Evolutionary conservation across 1,139 yeast genomes (phyloP).

Genomic region (Lodderomyces elongisporus): DNA sequence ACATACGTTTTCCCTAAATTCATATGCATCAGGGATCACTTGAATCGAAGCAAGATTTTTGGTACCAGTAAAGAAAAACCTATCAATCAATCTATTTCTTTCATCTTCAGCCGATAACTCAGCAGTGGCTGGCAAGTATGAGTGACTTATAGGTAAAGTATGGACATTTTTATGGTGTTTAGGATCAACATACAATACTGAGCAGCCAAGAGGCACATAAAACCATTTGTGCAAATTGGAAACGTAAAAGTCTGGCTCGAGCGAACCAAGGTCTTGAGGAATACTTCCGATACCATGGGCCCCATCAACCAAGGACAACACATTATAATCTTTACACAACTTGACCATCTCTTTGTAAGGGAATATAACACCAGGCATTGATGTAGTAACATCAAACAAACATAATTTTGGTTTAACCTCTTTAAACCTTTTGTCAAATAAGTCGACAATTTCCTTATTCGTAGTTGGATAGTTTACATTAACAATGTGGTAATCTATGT

Average conservation of each 20-base stretch:
- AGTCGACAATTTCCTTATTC: conserved; percentile 41
- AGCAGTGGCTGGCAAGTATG: conserved; percentile 23
- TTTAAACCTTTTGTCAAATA: conserved; percentile 30
- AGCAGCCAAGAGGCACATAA: conserved; percentile 54
- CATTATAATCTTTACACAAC: conserved; percentile 44
- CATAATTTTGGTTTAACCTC: conserved; percentile 31
- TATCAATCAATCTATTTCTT: conserved; percentile 29
- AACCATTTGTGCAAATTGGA: conserved; percentile 72
- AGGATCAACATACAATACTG: conserved; percentile 54
- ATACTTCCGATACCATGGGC: conserved; percentile 66
- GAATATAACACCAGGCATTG: conserved; percentile 58
- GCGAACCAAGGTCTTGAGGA: conserved; percentile 28
- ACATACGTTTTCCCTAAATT: conserved; percentile 48
- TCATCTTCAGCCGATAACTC: conserved; percentile 19
- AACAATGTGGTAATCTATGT: conserved; percentile 43
- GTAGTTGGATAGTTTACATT: conserved; percentile 46
- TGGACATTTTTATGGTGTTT: conserved; percentile 49
- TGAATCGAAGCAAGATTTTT: conserved; percentile 24
- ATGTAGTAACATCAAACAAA: conserved; percentile 57
- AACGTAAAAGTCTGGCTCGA: conserved; percentile 58
- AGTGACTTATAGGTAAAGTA: conserved; percentile 55
- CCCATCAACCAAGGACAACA: conserved; percentile 61
- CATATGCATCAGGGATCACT: conserved; percentile 35
- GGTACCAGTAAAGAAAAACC: conserved; percentile 38
- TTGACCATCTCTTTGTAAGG: conserved; percentile 50